Percentiles rank a stretch among this genome's conserved stretches.
phyloP scores from a whole-genome alignment of 345 rosid genomes.

The Durio zibethinus region DNA sequence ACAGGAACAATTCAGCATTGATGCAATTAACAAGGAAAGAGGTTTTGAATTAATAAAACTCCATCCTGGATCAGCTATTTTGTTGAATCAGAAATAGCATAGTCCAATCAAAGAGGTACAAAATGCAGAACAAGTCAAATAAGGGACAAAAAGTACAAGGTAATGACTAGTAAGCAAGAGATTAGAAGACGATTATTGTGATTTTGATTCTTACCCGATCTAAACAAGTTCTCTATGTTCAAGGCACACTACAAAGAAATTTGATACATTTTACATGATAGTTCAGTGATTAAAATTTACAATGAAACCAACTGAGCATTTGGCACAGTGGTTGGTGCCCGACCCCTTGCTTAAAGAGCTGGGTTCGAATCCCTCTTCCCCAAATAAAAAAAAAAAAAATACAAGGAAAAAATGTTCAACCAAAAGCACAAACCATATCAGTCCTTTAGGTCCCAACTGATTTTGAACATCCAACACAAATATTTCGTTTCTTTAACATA shows the following conservation, averaged over 20 bases:
- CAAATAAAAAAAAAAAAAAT: neutral
- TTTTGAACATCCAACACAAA: slow-evolving; percentile 8
- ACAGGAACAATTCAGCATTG: neutral
- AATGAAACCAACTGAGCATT: neutral
- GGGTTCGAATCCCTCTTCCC: neutral
- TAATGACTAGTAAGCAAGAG: neutral
- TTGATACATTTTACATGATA: neutral
- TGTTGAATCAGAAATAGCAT: neutral
- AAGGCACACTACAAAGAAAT: neutral
- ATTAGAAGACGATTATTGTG: neutral
- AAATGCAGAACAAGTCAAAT: neutral
- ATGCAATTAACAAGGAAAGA: neutral
- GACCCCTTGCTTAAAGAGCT: neutral
- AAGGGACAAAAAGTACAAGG: neutral
- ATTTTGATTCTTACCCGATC: neutral
- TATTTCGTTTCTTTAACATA: neutral
- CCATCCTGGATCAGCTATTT: neutral
- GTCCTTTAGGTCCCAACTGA: neutral
- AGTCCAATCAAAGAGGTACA: neutral
- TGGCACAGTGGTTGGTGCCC: neutral
- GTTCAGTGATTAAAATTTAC: neutral
- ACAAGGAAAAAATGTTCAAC: neutral
- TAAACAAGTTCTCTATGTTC: neutral
- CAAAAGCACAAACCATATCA: neutral
- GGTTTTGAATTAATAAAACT: neutral